phyloP scores from a whole-genome alignment of 78 protist species.

The Speleostelium caveatum region DNA sequence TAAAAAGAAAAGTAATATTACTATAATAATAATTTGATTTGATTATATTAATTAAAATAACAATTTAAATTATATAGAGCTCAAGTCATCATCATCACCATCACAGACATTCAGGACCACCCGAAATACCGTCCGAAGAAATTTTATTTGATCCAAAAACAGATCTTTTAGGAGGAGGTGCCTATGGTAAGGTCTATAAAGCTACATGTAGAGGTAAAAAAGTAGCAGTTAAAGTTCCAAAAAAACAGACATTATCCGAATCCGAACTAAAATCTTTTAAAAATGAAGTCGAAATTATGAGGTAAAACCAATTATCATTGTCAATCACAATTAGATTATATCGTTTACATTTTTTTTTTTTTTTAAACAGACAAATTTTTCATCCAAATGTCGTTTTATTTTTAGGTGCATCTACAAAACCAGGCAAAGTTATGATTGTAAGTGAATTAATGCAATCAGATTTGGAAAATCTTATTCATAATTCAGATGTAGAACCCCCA shows the following conservation, averaged over 20 bases:
- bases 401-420: constrained; percentile 85
- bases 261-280: constrained; percentile 66
- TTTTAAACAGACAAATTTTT: constrained; percentile 5
- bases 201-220: constrained; percentile 80
- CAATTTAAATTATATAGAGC: neutral
- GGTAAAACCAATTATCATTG: neutral
- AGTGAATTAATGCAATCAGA: constrained; percentile 80
- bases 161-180: constrained; percentile 79
- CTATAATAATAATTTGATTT: neutral
- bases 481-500: constrained; percentile 22
- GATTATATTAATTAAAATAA: neutral
- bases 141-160: constrained; percentile 55
- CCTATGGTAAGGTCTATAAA: constrained; percentile 78
- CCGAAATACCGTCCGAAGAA: constrained; percentile 81
- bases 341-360: neutral
- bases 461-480: constrained; percentile 67
- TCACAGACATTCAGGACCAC: constrained; percentile 65
- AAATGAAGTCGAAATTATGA: constrained; percentile 81
- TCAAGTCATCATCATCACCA: neutral
- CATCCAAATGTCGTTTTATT: constrained; percentile 85
- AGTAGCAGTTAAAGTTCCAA: constrained; percentile 83
- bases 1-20: neutral
- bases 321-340: neutral
- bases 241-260: constrained; percentile 69
- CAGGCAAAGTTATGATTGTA: constrained; percentile 84